Conservation (phyloP, 163 green algal genomes). For the Volvox carteri region DNA sequence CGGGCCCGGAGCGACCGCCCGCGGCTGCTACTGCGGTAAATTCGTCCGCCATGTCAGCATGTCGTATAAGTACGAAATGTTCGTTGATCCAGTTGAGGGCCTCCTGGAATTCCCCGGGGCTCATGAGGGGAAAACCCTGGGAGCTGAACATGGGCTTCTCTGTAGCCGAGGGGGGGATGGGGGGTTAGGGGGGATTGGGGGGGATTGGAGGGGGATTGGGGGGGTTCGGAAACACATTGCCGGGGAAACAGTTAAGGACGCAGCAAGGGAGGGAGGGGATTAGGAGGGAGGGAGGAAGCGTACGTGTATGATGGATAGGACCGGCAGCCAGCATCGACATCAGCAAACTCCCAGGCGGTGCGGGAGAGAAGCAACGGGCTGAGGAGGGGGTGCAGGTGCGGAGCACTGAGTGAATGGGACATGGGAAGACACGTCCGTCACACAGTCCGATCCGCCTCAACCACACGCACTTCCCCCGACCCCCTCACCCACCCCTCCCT, state of each 20-base stretch:
- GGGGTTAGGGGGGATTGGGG: not conserved
- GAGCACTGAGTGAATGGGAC: too few species aligned
- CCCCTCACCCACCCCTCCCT: too few species aligned
- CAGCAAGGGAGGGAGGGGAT: too few species aligned
- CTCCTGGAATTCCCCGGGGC: conserved; percentile 69
- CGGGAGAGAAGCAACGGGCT: too few species aligned
- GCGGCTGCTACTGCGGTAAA: not conserved
- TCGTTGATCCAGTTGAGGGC: conserved; percentile 90
- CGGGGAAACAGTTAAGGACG: too few species aligned
- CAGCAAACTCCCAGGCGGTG: too few species aligned
- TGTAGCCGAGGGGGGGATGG: not conserved
- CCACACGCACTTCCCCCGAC: too few species aligned
- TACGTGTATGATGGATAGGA: not conserved
- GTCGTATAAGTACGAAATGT: conserved; percentile 89
- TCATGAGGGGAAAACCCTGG: conserved; percentile 61
- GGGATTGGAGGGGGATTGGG: too few species aligned
- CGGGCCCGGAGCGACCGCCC: not conserved
- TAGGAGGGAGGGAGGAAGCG: not conserved
- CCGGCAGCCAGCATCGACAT: not conserved
- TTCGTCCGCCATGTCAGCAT: conserved; percentile 40
- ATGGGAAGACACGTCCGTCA: too few species aligned
- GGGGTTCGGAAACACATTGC: too few species aligned
- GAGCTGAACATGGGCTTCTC: conserved; percentile 31
- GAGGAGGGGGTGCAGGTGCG: too few species aligned
- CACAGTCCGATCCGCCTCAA: too few species aligned